A percentile compares a stretch with the other conserved stretches of the same genome.
Evolutionary conservation across 305 asterid species (phyloP).

Genomic region (Fraxinus platypoda): DNA sequence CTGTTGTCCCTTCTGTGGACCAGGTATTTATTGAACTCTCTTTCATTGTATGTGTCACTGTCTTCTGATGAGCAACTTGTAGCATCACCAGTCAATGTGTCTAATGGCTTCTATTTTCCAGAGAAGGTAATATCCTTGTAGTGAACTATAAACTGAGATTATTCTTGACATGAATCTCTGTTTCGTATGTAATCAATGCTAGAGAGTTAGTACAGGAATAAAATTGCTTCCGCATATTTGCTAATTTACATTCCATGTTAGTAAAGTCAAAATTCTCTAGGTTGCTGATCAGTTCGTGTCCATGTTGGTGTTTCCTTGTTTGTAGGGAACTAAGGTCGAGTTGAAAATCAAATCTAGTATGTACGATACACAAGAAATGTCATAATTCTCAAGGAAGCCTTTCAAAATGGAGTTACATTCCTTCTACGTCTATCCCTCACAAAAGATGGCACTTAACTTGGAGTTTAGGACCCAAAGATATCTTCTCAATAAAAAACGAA

Average conservation of each 20-base stretch:
- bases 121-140: neutral
- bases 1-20: conserved; percentile 53
- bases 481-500: neutral
- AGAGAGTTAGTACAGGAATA: conserved; percentile 1
- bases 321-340: neutral
- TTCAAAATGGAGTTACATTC: neutral
- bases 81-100: conserved; percentile 7
- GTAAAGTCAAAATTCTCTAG: neutral
- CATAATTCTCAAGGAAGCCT: neutral
- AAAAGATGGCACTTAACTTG: neutral
- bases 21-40: conserved; percentile 50
- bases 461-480: neutral
- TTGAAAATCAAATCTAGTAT: neutral
- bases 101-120: conserved; percentile 1
- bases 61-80: conserved; percentile 18
- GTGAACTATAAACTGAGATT: conserved; percentile 5
- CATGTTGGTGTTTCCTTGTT: neutral
- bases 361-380: neutral
- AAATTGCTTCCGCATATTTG: neutral
- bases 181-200: conserved; percentile 7
- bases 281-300: neutral
- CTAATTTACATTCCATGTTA: neutral
- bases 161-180: conserved; percentile 11
- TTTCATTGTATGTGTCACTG: conserved; percentile 15
- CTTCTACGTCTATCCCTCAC: neutral